Percentiles rank a stretch among this genome's conserved stretches.
These are phyloP conservation scores for Clohesyomyces aquaticus DNA, from an alignment of 495 filamentous ascomycete genomes.

Conservation along the genomic window DNA sequence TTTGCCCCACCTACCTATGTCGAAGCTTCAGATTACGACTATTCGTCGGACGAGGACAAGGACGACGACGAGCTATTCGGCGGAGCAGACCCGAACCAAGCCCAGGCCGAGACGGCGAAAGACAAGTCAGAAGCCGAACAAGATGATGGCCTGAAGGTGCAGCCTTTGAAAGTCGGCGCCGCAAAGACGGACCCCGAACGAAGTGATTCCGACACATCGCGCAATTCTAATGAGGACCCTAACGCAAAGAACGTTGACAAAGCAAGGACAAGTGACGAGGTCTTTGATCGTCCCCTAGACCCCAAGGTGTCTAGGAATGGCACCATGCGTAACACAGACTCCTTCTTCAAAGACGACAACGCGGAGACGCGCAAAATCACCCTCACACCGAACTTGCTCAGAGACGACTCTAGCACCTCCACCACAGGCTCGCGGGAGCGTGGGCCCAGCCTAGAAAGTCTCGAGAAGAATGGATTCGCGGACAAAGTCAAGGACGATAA, in stretches of 20 bases:
- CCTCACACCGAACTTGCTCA: conserved; percentile 89
- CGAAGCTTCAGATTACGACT: conserved; percentile 88
- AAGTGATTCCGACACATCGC: conserved; percentile 5
- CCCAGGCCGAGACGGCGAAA: conserved; percentile 44
- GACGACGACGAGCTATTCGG: conserved; percentile 59
- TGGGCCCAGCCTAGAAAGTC: conserved; percentile 56
- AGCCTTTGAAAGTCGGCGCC: conserved; percentile 41
- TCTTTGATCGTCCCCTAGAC: conserved; percentile 55
- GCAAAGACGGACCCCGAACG: conserved; percentile 34
- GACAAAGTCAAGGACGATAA: conserved; percentile 74
- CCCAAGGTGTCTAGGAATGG: conserved; percentile 70
- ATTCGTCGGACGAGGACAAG: conserved; percentile 77
- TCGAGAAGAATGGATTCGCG: conserved; percentile 58
- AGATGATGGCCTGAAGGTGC: conserved; percentile 37
- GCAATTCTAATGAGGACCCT: conserved; percentile 34
- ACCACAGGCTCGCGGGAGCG: conserved; percentile 65
- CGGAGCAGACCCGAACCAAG: conserved; percentile 46
- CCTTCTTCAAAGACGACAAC: conserved; percentile 95
- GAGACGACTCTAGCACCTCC: conserved; percentile 73
- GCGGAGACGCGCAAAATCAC: conserved; percentile 97
- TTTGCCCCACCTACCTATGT: conserved; percentile 87
- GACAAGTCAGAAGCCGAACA: conserved; percentile 38
- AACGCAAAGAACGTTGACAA: conserved; percentile 11
- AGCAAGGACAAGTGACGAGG: conserved; percentile 64
- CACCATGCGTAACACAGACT: conserved; percentile 84